Evolutionary conservation across 2,329 filamentous ascomycete genomes (phyloP).

Genomic region (Phyllosticta capitalensis): DNA sequence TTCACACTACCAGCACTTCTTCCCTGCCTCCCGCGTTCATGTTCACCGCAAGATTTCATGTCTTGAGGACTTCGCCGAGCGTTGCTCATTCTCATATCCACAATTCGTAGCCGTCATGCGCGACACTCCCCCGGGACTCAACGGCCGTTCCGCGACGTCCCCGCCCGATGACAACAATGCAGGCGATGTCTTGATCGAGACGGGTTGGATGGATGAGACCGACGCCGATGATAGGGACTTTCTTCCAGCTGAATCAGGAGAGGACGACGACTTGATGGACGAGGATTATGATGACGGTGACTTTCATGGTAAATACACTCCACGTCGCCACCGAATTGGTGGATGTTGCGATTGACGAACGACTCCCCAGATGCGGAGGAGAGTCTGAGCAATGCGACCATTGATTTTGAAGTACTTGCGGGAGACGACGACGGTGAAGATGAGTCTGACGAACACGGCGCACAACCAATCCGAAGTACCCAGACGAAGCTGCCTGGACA

Average conservation of each 20-base stretch:
- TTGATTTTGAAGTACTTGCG: constrained; percentile 27
- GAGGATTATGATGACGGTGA: constrained; percentile 27
- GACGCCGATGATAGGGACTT: constrained; percentile 45
- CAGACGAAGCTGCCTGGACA: background rate
- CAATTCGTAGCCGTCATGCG: constrained; percentile 4
- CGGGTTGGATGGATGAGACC: constrained; percentile 23
- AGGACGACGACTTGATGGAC: constrained; percentile 30
- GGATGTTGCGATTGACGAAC: constrained; percentile 12
- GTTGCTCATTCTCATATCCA: background rate
- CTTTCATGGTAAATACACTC: constrained; percentile 25
- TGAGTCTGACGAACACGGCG: constrained; percentile 20
- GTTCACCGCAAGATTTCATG: background rate
- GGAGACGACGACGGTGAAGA: constrained; percentile 17
- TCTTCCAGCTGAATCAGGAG: constrained; percentile 30
- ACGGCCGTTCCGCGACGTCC: background rate
- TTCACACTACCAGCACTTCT: background rate
- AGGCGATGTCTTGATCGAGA: background rate
- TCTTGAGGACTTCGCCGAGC: background rate
- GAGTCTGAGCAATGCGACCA: constrained; percentile 32
- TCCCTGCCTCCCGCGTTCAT: background rate
- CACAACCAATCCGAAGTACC: constrained; percentile 15
- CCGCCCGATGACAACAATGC: background rate
- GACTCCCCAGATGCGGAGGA: constrained; percentile 30
- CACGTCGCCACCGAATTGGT: background rate
- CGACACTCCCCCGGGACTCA: background rate